Evolutionary conservation across 192 early-diverging fungal genomes (phyloP).

Genomic region (Backusella liffmaniae): DNA sequence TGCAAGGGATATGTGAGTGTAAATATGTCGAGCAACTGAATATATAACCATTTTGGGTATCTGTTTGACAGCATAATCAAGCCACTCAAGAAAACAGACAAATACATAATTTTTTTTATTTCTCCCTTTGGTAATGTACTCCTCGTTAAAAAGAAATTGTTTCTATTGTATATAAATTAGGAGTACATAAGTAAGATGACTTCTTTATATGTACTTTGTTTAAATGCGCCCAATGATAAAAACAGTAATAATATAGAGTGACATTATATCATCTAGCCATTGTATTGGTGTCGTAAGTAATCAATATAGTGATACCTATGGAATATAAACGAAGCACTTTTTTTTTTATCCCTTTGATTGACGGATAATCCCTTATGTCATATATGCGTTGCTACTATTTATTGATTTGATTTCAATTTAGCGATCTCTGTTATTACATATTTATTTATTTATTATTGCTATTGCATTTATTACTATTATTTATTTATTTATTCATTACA

Average conservation of each 20-base stretch:
- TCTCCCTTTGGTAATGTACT: slow-evolving; percentile 17
- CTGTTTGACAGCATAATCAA: slow-evolving; percentile 16
- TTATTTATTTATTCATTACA: neutral
- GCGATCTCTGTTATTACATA: neutral
- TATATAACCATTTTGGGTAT: slow-evolving; percentile 13
- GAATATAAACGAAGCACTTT: neutral
- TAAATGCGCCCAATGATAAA: neutral
- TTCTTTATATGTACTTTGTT: neutral
- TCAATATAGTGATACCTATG: too few relatives aligned
- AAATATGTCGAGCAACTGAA: slow-evolving; percentile 9
- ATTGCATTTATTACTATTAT: neutral
- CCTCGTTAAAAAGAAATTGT: slow-evolving; percentile 1
- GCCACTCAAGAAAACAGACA: slow-evolving; percentile 14
- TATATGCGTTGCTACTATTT: neutral
- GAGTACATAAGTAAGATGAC: slow-evolving; percentile 1
- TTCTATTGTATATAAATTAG: neutral
- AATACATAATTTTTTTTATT: neutral
- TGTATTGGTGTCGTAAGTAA: neutral
- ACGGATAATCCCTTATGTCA: neutral
- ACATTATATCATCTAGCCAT: neutral
- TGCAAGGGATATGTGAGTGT: slow-evolving; percentile 3
- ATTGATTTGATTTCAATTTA: slow-evolving; percentile 6
- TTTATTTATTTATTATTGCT: slow-evolving; percentile 3
- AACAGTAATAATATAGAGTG: neutral
- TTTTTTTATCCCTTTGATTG: neutral